phyloP scores from a whole-genome alignment of 73 alveolate genomes.

The Diophrys sp. region DNA sequence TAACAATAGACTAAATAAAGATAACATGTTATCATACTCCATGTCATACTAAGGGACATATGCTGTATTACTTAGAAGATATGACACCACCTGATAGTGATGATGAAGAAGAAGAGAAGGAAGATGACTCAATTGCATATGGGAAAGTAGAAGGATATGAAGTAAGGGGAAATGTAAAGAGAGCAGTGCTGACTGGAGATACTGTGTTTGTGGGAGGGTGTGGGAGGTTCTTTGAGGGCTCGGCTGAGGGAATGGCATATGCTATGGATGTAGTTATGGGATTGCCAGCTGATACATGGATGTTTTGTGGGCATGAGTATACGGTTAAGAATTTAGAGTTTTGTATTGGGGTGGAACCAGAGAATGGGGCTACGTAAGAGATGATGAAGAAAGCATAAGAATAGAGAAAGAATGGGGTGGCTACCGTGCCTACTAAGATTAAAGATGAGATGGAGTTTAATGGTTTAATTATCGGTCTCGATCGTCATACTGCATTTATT shows the following conservation, averaged over 20 bases:
- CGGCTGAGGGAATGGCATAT: conserved; percentile 51
- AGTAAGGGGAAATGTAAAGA: conserved; percentile 17
- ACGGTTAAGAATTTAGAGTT: conserved; percentile 54
- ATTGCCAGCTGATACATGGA: conserved; percentile 55
- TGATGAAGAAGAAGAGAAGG: conserved; percentile 1
- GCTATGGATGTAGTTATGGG: conserved; percentile 44
- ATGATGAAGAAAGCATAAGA: neutral
- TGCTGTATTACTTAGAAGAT: conserved; percentile 45
- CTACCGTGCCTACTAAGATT: too few species aligned
- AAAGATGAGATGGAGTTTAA: too few species aligned
- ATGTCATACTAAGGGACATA: conserved; percentile 78
- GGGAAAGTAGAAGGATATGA: conserved; percentile 16
- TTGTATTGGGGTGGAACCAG: conserved; percentile 31
- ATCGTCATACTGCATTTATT: too few species aligned
- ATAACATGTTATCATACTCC: conserved; percentile 62
- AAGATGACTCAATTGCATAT: conserved; percentile 2
- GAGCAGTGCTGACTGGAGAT: conserved; percentile 66
- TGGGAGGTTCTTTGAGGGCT: conserved; percentile 78
- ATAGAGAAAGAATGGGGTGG: too few species aligned
- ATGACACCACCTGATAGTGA: conserved; percentile 17
- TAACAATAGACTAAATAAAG: conserved; percentile 27
- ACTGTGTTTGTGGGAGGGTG: conserved; percentile 76
- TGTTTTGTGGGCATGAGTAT: conserved; percentile 75
- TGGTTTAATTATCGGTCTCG: too few species aligned
- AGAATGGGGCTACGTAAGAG: neutral